These are phyloP conservation scores for Limonium bicolor DNA, from an alignment of 148 eudicot genomes.

Conservation along the genomic window DNA sequence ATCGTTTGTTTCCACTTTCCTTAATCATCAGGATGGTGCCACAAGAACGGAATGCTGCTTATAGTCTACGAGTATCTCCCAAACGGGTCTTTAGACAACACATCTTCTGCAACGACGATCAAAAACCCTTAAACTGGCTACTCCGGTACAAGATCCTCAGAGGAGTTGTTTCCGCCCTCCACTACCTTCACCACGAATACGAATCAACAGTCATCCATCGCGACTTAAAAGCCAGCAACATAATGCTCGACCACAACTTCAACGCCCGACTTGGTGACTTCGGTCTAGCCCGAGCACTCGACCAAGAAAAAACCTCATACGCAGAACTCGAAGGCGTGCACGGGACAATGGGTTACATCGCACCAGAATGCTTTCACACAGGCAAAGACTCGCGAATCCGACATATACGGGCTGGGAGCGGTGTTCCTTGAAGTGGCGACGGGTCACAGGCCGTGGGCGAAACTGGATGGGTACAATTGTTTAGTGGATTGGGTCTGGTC, in stretches of 20 bases:
- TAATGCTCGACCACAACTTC: conserved; percentile 66
- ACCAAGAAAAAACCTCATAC: conserved; percentile 48
- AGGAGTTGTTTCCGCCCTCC: conserved; percentile 39
- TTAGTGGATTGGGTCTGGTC: conserved; percentile 81
- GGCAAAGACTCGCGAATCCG: conserved; percentile 64
- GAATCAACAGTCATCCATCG: conserved; percentile 73
- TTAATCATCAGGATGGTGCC: conserved; percentile 89
- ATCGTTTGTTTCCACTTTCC: too few species aligned
- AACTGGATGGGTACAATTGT: conserved; percentile 24
- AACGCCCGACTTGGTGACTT: conserved; percentile 84
- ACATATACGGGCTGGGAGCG: conserved; percentile 64
- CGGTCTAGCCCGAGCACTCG: conserved; percentile 75
- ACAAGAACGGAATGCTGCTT: conserved; percentile 52
- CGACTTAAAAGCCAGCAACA: conserved; percentile 79
- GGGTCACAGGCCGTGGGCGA: conserved; percentile 47
- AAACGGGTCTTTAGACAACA: conserved; percentile 74
- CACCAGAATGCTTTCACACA: conserved; percentile 78
- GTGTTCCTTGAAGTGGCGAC: conserved; percentile 53
- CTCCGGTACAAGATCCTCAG: conserved; percentile 30
- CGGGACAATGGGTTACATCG: conserved; percentile 80
- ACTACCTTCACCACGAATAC: conserved; percentile 57
- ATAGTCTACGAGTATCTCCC: conserved; percentile 83
- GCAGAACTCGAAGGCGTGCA: conserved; percentile 55
- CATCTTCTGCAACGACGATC: conserved; percentile 18
- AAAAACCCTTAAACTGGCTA: conserved; percentile 22